These are phyloP conservation scores for Bretziella fagacearum DNA, from an alignment of 2,329 filamentous ascomycete genomes.

Conservation along the genomic window DNA sequence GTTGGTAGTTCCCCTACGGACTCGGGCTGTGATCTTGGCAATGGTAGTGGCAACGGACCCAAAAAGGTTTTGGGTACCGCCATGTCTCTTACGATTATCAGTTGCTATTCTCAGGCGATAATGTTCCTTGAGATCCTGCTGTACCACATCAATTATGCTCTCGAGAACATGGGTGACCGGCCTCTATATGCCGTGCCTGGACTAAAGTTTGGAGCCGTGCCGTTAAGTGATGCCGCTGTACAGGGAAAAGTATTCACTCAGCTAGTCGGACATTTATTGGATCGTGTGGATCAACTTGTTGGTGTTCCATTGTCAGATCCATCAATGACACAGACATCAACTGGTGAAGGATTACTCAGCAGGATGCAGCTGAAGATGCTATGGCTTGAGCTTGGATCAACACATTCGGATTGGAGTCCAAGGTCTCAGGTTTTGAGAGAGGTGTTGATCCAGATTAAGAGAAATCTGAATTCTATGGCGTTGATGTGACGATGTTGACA, in stretches of 20 bases:
- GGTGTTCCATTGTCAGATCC: constrained; percentile 17
- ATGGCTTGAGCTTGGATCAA: constrained; percentile 7
- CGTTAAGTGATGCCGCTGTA: constrained; percentile 18
- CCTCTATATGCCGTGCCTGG: constrained; percentile 15
- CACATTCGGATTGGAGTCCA: constrained; percentile 9
- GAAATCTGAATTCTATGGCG: not conserved
- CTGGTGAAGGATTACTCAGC: constrained; percentile 2
- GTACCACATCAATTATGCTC: constrained; percentile 16
- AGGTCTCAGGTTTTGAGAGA: constrained; percentile 4
- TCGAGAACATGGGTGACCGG: constrained; percentile 14
- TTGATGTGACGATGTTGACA: too few species aligned
- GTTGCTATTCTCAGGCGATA: constrained; percentile 20
- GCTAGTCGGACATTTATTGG: constrained; percentile 18
- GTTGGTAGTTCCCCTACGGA: not conserved
- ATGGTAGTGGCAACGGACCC: not conserved
- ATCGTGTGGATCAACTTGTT: constrained; percentile 19
- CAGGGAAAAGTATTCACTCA: constrained; percentile 20
- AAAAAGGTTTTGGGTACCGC: constrained; percentile 17
- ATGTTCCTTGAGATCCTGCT: constrained; percentile 18
- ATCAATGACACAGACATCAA: not conserved
- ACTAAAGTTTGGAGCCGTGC: constrained; percentile 18
- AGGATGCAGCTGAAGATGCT: constrained; percentile 7
- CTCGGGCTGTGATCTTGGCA: not conserved
- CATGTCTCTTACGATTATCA: constrained; percentile 20
- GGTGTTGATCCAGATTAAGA: not conserved